phyloP scores from a whole-genome alignment of 1,284 basidiomycete species.

The Termitomyces sp. region DNA sequence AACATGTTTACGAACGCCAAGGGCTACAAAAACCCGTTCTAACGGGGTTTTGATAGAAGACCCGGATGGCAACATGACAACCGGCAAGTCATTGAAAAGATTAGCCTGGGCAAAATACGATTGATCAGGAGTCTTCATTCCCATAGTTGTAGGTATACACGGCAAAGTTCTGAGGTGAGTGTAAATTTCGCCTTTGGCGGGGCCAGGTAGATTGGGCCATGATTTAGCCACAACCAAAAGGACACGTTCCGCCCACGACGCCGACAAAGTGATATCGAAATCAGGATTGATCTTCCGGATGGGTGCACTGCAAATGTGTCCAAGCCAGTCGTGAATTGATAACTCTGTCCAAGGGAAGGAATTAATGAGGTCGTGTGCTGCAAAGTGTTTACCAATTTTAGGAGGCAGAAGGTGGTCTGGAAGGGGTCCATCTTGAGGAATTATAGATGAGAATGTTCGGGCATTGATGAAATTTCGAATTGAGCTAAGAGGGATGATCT shows the following conservation, averaged over 20 bases:
- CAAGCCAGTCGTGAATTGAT: slow-evolving; percentile 72
- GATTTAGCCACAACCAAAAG: slow-evolving; percentile 67
- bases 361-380: slow-evolving; percentile 47
- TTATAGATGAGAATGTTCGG: slow-evolving; percentile 48
- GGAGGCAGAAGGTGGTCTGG: slow-evolving; percentile 77
- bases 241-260: slow-evolving; percentile 81
- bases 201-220: slow-evolving; percentile 69
- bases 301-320: slow-evolving; percentile 54
- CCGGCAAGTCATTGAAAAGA: slow-evolving; percentile 85
- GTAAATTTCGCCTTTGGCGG: slow-evolving; percentile 55
- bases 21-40: slow-evolving; percentile 71
- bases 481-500: slow-evolving; percentile 63
- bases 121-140: slow-evolving; percentile 71
- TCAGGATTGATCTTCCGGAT: slow-evolving; percentile 41
- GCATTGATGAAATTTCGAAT: slow-evolving; percentile 77
- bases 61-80: slow-evolving; percentile 74
- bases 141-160: slow-evolving; percentile 83
- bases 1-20: slow-evolving; percentile 91
- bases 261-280: slow-evolving; percentile 65
- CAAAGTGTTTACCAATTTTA: slow-evolving; percentile 61
- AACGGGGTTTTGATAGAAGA: slow-evolving; percentile 64
- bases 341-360: slow-evolving; percentile 84
- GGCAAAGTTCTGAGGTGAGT: slow-evolving; percentile 55
- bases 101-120: slow-evolving; percentile 88
- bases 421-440: slow-evolving; percentile 81